Percentiles rank a stretch among this genome's conserved stretches.
Conservation (phyloP, 2,329 filamentous ascomycete species). For the Colletotrichum sp. region DNA sequence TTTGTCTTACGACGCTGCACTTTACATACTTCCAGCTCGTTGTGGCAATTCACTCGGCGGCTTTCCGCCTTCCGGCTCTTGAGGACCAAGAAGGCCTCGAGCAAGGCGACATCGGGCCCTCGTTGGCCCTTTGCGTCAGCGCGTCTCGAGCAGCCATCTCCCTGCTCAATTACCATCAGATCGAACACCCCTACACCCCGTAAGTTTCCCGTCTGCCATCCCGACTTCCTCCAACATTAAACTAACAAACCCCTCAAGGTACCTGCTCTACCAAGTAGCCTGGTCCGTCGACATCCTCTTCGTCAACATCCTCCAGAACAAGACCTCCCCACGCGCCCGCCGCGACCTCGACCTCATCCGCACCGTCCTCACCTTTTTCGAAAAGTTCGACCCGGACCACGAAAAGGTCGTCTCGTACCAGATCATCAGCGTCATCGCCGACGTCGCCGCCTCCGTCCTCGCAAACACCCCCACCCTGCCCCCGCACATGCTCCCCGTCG, state of each 20-base stretch:
- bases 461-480: constrained; percentile 14
- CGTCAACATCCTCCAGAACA: constrained; percentile 16
- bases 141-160: constrained; percentile 15
- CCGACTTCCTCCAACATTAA: fast-evolving
- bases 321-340: background rate
- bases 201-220: background rate
- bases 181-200: constrained; percentile 9
- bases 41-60: constrained; percentile 11
- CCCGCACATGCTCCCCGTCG: constrained; percentile 9
- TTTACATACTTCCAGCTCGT: constrained; percentile 19
- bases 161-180: constrained; percentile 11
- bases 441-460: constrained; percentile 10
- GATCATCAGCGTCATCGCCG: constrained; percentile 3
- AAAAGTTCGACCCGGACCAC: constrained; percentile 10
- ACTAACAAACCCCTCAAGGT: background rate
- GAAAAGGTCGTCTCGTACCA: constrained; percentile 1
- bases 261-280: constrained; percentile 6
- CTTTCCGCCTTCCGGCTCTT: background rate
- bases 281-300: constrained; percentile 19
- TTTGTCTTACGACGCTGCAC: constrained; percentile 4
- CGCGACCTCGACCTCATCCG: constrained; percentile 17
- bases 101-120: background rate
- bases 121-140: constrained; percentile 2
- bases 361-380: constrained; percentile 11
- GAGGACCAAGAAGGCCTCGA: constrained; percentile 12